Conservation (phyloP, 176 grass and related monocot genomes). For the Musa beccarii region DNA sequence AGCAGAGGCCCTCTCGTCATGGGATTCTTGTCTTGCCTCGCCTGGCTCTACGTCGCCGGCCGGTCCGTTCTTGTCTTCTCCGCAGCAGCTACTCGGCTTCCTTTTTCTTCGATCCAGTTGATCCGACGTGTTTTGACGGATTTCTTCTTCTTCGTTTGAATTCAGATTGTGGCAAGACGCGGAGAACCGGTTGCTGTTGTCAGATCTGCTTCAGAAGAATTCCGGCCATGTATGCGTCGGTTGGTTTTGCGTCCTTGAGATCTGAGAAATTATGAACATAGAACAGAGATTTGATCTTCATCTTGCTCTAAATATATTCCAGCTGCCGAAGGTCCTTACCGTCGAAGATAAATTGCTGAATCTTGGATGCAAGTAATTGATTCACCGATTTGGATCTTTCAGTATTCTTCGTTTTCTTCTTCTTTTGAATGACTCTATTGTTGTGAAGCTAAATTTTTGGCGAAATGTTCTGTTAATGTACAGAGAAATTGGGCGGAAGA, state of each 20-base stretch:
- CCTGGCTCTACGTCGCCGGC: conserved; percentile 94
- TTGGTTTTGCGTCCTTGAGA: not conserved
- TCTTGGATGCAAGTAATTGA: conserved; percentile 76
- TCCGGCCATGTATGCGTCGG: conserved; percentile 58
- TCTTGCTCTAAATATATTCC: conserved; percentile 5
- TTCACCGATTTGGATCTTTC: not conserved
- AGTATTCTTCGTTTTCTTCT: not conserved
- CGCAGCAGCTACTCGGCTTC: not conserved
- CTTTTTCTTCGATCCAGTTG: not conserved
- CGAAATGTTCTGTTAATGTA: conserved; percentile 3
- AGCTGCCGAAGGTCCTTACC: conserved; percentile 73
- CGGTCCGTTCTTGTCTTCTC: conserved; percentile 20
- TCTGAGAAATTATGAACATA: not conserved
- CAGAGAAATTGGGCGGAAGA: conserved; percentile 75
- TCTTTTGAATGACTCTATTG: not conserved
- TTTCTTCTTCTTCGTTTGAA: not conserved
- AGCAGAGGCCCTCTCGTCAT: conserved; percentile 57
- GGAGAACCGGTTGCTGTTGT: conserved; percentile 66
- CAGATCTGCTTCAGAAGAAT: conserved; percentile 74
- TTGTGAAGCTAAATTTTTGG: not conserved
- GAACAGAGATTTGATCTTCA: not conserved
- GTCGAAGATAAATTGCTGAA: conserved; percentile 86
- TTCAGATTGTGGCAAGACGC: conserved; percentile 93
- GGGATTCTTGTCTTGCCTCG: conserved; percentile 92
- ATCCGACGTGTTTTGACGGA: not conserved